phyloP scores from a whole-genome alignment of 805 yeast species.

The Scheffersomyces stipitis region DNA sequence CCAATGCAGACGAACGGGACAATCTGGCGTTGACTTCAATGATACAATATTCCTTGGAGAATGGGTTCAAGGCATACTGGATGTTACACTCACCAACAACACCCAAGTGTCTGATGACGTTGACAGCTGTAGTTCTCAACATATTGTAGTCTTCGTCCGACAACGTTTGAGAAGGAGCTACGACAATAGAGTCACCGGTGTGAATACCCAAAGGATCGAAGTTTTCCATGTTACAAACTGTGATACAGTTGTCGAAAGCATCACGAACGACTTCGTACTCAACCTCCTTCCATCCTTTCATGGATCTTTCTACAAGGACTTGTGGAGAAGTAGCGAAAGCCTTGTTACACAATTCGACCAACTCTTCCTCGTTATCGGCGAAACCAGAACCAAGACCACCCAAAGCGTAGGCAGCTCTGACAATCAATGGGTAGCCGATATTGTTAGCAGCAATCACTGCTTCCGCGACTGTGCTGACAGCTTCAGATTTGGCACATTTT shows the following conservation, averaged over 20 bases:
- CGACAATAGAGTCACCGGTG: constrained; percentile 98
- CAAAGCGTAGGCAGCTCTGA: constrained; percentile 94
- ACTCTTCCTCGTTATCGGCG: constrained; percentile 83
- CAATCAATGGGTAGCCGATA: constrained; percentile 93
- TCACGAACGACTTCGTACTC: constrained; percentile 99
- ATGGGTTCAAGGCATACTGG: constrained; percentile 94
- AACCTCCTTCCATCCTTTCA: constrained; percentile 99
- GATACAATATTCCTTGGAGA: constrained; percentile 91
- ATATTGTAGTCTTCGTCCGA: constrained; percentile 97
- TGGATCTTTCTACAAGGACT: constrained; percentile 89
- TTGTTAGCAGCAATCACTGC: constrained; percentile 81
- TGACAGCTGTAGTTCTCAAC: constrained; percentile 97
- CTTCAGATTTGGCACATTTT: constrained; percentile 91
- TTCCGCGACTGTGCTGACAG: constrained; percentile 78
- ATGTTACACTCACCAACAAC: constrained; percentile 99
- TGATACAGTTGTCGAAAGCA: constrained; percentile 94
- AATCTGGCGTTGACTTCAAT: constrained; percentile 98
- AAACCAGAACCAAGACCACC: constrained; percentile 99
- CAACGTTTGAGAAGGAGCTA: constrained; percentile 97
- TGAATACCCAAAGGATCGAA: constrained; percentile 98
- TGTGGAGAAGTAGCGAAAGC: constrained; percentile 97
- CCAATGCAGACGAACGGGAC: constrained; percentile 97
- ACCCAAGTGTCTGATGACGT: constrained; percentile 94
- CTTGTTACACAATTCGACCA: constrained; percentile 78
- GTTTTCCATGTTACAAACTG: constrained; percentile 99